These are phyloP conservation scores for Sicyos baderoa DNA, from an alignment of 306 rosid genomes.

Conservation along the genomic window DNA sequence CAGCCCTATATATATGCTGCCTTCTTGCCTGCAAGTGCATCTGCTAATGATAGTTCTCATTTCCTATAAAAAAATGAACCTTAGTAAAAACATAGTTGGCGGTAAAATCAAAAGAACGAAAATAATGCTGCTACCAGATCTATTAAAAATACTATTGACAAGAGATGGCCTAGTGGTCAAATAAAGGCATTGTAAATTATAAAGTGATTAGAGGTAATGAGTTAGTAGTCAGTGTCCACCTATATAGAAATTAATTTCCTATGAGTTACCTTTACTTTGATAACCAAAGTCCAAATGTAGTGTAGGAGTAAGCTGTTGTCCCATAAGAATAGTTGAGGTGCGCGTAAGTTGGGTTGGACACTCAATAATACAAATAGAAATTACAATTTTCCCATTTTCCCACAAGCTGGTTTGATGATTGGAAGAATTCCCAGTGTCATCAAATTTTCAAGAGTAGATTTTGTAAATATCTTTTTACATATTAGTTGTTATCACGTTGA, in stretches of 20 bases:
- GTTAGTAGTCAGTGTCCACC: no score
- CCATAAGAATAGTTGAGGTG: no score
- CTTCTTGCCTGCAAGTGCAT: background rate
- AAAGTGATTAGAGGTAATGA: no score
- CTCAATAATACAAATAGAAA: no score
- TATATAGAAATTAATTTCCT: no score
- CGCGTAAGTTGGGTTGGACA: no score
- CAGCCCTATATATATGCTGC: background rate
- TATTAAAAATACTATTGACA: background rate
- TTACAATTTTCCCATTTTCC: background rate
- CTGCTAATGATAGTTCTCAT: background rate
- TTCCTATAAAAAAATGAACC: background rate
- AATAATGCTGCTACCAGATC: background rate
- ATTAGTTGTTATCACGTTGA: background rate
- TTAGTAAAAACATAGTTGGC: background rate
- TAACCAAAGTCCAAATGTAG: no score
- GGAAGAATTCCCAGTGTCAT: background rate
- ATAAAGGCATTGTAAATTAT: no score
- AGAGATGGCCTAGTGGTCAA: no score
- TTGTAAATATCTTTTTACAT: background rate
- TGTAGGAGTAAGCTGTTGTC: no score
- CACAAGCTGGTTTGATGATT: background rate
- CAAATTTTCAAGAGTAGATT: background rate
- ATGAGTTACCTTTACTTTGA: no score
- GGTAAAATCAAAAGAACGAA: background rate